These are phyloP conservation scores for Chlamydomonas sp. DNA, from an alignment of 139 green algal species.

Conservation along the genomic window DNA sequence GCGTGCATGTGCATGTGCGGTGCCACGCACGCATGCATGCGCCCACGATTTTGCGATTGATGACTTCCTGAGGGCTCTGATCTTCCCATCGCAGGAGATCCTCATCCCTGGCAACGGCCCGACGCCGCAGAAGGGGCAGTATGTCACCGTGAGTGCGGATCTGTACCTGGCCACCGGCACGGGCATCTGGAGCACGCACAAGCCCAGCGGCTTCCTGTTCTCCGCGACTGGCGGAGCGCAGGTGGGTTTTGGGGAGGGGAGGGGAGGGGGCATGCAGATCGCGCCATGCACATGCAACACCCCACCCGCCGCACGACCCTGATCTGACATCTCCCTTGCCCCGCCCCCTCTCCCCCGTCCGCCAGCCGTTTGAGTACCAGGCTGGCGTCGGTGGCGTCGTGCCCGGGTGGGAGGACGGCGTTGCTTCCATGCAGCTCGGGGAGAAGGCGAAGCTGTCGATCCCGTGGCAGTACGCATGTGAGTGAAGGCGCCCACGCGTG, in stretches of 20 bases:
- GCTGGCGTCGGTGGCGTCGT: constrained; percentile 5
- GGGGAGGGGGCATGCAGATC: too few relatives aligned
- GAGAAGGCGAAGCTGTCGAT: background rate
- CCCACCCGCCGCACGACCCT: too few relatives aligned
- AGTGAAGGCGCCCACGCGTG: background rate
- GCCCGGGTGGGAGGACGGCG: constrained; percentile 4
- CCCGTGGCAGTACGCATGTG: constrained; percentile 3
- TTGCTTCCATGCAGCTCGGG: background rate
- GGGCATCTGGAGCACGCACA: constrained; percentile 15
- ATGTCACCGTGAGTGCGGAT: constrained; percentile 8
- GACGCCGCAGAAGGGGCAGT: background rate
- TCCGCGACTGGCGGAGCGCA: too few relatives aligned
- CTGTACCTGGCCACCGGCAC: constrained; percentile 4
- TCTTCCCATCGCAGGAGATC: too few relatives aligned
- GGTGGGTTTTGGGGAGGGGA: too few relatives aligned
- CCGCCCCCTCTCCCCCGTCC: too few relatives aligned
- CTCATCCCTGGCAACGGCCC: background rate
- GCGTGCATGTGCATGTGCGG: too few relatives aligned
- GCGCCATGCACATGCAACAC: too few relatives aligned
- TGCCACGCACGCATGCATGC: too few relatives aligned
- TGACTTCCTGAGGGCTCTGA: too few relatives aligned
- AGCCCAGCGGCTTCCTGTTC: constrained; percentile 7
- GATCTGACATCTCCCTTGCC: too few relatives aligned
- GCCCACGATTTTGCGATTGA: too few relatives aligned
- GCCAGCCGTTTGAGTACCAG: background rate